Evolutionary conservation across 2,329 filamentous ascomycete genomes (phyloP).

Genomic region (Exserohilum rostratum): DNA sequence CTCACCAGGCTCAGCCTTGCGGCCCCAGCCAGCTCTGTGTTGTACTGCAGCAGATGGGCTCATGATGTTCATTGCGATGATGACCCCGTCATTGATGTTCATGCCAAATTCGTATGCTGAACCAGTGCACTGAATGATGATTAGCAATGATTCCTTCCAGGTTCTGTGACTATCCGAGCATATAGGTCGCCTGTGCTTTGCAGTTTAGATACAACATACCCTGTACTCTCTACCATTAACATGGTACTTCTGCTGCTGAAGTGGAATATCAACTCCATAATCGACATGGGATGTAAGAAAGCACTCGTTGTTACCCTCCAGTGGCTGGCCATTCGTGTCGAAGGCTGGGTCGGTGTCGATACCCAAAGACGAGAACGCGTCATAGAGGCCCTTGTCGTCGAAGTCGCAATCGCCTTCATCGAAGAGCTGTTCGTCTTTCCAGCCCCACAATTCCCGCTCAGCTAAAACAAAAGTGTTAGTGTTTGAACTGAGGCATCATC

Average conservation of each 20-base stretch:
- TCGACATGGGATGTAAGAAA: constrained; percentile 2
- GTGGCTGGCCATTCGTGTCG: constrained; percentile 2
- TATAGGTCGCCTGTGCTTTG: background rate
- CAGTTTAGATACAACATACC: constrained; percentile 3
- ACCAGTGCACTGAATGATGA: constrained; percentile 16
- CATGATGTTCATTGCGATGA: constrained; percentile 15
- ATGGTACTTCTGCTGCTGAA: constrained; percentile 19
- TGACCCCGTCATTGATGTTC: constrained; percentile 20
- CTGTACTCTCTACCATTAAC: constrained; percentile 18
- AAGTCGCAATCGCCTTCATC: constrained; percentile 11
- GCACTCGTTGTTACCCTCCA: constrained; percentile 15
- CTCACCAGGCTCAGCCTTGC: constrained; percentile 15
- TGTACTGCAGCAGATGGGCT: constrained; percentile 15
- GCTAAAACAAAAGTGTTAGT: background rate
- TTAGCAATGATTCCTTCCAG: background rate
- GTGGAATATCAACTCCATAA: background rate
- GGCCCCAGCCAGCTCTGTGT: constrained; percentile 6
- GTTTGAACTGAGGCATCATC: background rate
- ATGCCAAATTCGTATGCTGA: constrained; percentile 21
- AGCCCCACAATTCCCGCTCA: constrained; percentile 19
- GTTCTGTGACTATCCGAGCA: background rate
- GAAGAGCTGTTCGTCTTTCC: constrained; percentile 9
- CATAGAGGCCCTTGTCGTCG: constrained; percentile 5
- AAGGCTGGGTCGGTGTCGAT: constrained; percentile 12
- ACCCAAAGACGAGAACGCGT: constrained; percentile 11